phyloP scores from a whole-genome alignment of 176 grass and related monocot genomes.

The Cenchrus fungigraminus region DNA sequence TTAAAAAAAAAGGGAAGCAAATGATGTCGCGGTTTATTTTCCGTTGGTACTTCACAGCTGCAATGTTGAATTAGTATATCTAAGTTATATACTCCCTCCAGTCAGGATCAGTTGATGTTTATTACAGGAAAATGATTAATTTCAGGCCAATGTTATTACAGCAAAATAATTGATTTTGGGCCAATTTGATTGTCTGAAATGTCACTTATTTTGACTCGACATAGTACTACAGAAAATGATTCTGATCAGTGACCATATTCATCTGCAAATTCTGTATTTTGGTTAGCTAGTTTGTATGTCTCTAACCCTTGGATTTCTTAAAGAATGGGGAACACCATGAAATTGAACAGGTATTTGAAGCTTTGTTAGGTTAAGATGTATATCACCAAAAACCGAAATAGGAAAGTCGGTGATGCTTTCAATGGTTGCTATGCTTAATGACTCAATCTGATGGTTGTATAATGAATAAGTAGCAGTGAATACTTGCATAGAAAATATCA shows the following conservation, averaged over 20 bases:
- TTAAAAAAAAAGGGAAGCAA: background rate
- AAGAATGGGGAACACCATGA: background rate
- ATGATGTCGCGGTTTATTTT: background rate
- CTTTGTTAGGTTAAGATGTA: background rate
- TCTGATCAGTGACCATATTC: background rate
- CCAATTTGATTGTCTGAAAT: too few species aligned
- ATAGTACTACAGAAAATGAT: background rate
- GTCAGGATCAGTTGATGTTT: too few species aligned
- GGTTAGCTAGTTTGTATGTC: background rate
- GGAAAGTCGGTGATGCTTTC: constrained; percentile 16
- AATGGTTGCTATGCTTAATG: background rate
- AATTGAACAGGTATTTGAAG: background rate
- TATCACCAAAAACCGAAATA: constrained; percentile 1
- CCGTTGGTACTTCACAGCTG: background rate
- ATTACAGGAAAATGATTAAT: too few species aligned
- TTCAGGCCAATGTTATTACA: too few species aligned
- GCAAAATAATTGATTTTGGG: too few species aligned
- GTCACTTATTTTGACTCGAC: too few species aligned
- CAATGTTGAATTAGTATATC: background rate
- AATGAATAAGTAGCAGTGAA: background rate
- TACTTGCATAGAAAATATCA: background rate
- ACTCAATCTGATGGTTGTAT: background rate
- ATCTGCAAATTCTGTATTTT: background rate
- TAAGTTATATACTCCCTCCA: too few species aligned
- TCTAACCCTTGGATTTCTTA: background rate